phyloP scores from a whole-genome alignment of 148 eudicot species.

The Chenopodium suecicum region DNA sequence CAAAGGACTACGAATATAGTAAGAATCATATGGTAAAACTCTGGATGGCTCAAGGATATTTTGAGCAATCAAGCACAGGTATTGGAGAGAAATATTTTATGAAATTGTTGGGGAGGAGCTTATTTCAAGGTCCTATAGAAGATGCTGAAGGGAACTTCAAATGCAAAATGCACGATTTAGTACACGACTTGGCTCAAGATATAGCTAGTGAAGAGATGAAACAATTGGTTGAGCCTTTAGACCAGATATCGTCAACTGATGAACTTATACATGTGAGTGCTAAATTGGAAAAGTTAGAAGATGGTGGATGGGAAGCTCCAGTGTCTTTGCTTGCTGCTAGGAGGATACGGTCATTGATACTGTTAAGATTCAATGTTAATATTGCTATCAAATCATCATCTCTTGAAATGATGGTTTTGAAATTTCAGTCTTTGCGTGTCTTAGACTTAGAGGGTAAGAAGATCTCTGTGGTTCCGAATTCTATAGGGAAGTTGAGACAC shows the following conservation, averaged over 20 bases:
- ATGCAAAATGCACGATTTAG: slow-evolving; percentile 19
- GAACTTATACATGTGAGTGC: too few relatives aligned
- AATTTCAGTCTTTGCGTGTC: background rate
- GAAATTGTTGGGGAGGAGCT: slow-evolving; percentile 7
- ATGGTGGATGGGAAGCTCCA: too few relatives aligned
- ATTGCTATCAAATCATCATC: too few relatives aligned
- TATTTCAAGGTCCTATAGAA: background rate
- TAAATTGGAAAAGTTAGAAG: background rate
- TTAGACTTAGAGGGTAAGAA: background rate
- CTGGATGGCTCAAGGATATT: too few relatives aligned
- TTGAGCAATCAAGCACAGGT: slow-evolving; percentile 5
- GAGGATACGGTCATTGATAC: too few relatives aligned
- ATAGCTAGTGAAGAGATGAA: slow-evolving; percentile 9
- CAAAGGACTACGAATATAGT: too few relatives aligned
- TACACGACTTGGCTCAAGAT: too few relatives aligned
- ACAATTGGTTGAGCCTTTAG: slow-evolving; percentile 4
- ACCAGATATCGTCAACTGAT: too few relatives aligned
- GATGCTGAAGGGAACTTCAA: background rate
- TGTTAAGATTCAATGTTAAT: too few relatives aligned
- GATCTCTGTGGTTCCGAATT: background rate
- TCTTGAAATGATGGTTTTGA: background rate
- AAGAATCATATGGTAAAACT: too few relatives aligned
- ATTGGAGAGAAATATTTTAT: slow-evolving; percentile 2
- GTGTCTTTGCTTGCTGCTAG: background rate
- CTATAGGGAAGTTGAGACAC: too few relatives aligned